Base-by-base conservation (phyloP, 2,329 filamentous ascomycete genomes). In the Sclerotinia borealis region DNA sequence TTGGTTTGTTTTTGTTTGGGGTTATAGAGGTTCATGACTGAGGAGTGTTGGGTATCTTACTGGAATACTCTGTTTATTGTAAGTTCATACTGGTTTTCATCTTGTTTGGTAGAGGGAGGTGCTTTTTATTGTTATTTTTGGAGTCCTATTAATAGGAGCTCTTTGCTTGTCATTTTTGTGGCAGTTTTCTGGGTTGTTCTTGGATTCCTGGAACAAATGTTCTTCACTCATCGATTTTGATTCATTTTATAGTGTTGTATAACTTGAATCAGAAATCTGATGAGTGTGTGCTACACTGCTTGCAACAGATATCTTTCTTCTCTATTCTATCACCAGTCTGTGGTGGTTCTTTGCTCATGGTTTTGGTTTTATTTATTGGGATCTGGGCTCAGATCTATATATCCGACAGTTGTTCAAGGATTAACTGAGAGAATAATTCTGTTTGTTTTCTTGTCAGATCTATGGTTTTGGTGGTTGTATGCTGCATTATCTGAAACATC, bases 321-420 rank as follows among this genome's bases (percentile, higher is more conserved):
- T 22, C 25, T 6, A 2, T 41, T 25, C 27, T 31, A 7, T 29
- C 2, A 6, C 1, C 4, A 29, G 8, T 22, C 1, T 34, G 15
- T 2, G 9, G 8, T 1, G 19, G 11, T 15, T 43, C 4, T 31
- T 5, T 9, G 3, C 19, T 2, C 0, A 27, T 29, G 17, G 1
- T 29, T 2, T 41, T n/a, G 4, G 29, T 3, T 1, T 29, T 17
- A n/a, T 0, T n/a, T 29, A 8, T 3, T 41, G 22, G 2, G 3
- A 11, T 29, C 3, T 13, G 8, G 36, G 1, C 25, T 36, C 4
- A 31, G 7, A 43, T 34, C 3, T 9, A 9, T 6, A 17, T 43
- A 0, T 22, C 19, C 4, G 10, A 6, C 19, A 22, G 2, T n/a
- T 36, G 5, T 25, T 36, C 3, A 6, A 22, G 4, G 1, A 6